phyloP scores from a whole-genome alignment of 2,329 filamentous ascomycete genomes.

The Ceratocystis cubensis region DNA sequence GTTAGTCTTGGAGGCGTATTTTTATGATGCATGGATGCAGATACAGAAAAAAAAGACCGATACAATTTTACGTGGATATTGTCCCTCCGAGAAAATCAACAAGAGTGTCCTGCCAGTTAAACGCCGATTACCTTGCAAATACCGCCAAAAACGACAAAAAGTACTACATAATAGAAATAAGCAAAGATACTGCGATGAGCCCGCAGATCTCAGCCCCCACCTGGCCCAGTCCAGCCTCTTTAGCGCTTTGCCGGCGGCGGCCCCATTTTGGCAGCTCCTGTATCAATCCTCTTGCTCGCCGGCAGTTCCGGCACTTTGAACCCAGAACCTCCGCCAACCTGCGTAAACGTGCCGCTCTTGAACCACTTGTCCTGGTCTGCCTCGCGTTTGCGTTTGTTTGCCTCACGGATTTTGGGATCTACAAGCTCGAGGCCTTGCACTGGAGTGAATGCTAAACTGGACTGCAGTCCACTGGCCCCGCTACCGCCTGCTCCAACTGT shows the following conservation, averaged over 20 bases:
- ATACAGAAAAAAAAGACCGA: not conserved
- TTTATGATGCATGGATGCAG: not conserved
- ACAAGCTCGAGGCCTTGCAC: conserved; percentile 91
- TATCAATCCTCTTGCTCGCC: conserved; percentile 59
- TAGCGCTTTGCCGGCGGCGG: conserved; percentile 27
- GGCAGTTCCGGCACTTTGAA: conserved; percentile 78
- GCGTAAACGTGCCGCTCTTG: conserved; percentile 92
- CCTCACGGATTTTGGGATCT: conserved; percentile 79
- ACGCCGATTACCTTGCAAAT: conserved; percentile 1
- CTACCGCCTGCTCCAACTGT: conserved; percentile 39
- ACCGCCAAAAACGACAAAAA: not conserved
- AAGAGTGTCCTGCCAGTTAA: conserved; percentile 3
- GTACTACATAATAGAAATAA: not conserved
- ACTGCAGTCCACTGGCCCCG: conserved; percentile 55
- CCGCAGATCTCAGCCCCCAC: not conserved
- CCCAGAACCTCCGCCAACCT: conserved; percentile 49
- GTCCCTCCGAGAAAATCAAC: not conserved
- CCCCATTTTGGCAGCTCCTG: conserved; percentile 43
- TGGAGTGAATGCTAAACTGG: conserved; percentile 82
- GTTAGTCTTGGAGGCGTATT: not conserved
- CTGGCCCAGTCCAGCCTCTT: not conserved
- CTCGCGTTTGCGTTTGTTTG: conserved; percentile 80
- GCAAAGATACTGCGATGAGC: not conserved
- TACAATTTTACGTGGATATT: conserved; percentile 3
- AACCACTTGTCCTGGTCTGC: conserved; percentile 95